Base-by-base conservation (phyloP, 1,284 basidiomycete species). In the Ustilago bromivora region DNA sequence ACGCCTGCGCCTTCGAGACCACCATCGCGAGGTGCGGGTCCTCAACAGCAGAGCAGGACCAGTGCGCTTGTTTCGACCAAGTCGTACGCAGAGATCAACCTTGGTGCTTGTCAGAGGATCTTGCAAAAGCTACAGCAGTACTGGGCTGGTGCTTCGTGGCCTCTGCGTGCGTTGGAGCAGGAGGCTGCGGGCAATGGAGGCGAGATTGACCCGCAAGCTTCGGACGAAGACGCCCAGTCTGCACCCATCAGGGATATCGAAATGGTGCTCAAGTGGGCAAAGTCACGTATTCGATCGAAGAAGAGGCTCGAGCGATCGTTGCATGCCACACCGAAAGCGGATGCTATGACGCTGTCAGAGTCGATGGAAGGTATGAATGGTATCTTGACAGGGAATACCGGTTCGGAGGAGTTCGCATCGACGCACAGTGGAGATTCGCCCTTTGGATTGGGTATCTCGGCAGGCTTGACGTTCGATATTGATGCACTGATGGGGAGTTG, bases 201-300 rank as follows among this genome's bases (percentile, higher is more conserved):
- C 28, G 71, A 76, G 35, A 64, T 76, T 38, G 79, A 79, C 23
- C 76, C 73, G 32, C 76, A 81, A 13, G 77, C 69, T 4, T 73
- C 69, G 53, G 79, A 81, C 40, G 79, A 79, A 54, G 79, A 81
- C 55, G 79, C 79, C 0, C 79, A 81, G 53, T 67, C 60, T 4
- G 80, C 80, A 11, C 78, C 75, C 8, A 79, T 81, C 40, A 54
- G 79, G 17, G 79, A 81, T 61, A 67, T 81, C 41, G 79, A 81
- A 61, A 81, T 81, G 78, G 79, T 81, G 54, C 67, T 81, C 54
- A 71, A 75, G 56, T 81, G 79, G 79, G 79, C 79, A 38, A 77
- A 76, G 46, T 70, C 67, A 6, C 52, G 74, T 13, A 71, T 78
- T 13, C 51, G 64, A 15, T 52, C 52, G 17, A 71, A 69, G 57